Evolutionary conservation across 2,329 filamentous ascomycete species (phyloP).

Genomic region (Macrophomina pseudophaseolina): DNA sequence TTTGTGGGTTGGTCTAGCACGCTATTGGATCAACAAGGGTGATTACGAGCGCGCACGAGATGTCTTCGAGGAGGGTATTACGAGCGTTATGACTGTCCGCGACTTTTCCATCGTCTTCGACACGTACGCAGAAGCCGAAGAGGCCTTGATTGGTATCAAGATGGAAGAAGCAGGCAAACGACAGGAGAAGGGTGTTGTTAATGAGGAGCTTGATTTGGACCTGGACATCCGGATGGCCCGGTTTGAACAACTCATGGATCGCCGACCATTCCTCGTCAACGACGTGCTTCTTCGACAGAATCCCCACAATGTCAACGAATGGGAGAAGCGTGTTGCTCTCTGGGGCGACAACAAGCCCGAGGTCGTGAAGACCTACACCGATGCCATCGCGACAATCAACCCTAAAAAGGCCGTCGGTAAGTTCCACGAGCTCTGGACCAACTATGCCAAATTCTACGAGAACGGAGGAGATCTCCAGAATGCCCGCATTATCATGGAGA

Average conservation of each 20-base stretch:
- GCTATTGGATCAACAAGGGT: slow-evolving; percentile 93
- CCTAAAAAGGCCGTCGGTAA: slow-evolving; percentile 93
- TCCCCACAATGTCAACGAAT: slow-evolving; percentile 93
- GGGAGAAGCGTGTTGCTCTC: slow-evolving; percentile 93
- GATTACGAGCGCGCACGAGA: slow-evolving; percentile 93
- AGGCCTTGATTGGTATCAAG: slow-evolving; percentile 87
- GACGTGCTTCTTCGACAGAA: slow-evolving; percentile 95
- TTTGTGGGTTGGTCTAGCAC: slow-evolving; percentile 91
- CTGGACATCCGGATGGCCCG: slow-evolving; percentile 97
- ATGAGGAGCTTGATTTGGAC: slow-evolving; percentile 89
- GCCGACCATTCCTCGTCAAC: slow-evolving; percentile 92
- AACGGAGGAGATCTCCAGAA: slow-evolving; percentile 80
- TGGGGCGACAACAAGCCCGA: slow-evolving; percentile 94
- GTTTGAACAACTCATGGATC: slow-evolving; percentile 97
- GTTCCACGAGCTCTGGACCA: slow-evolving; percentile 94
- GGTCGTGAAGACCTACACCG: slow-evolving; percentile 91
- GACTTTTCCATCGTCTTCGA: slow-evolving; percentile 98
- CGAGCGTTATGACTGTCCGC: slow-evolving; percentile 96
- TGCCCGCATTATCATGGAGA: slow-evolving; percentile 93
- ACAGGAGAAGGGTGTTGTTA: slow-evolving; percentile 75
- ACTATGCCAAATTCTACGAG: slow-evolving; percentile 98
- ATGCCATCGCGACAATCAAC: slow-evolving; percentile 89
- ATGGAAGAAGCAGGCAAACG: slow-evolving; percentile 86
- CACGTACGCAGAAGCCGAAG: slow-evolving; percentile 94
- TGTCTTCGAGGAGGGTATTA: slow-evolving; percentile 93